Base-by-base conservation (phyloP, 805 yeast genomes). In the Myxozyma kluyveri region DNA sequence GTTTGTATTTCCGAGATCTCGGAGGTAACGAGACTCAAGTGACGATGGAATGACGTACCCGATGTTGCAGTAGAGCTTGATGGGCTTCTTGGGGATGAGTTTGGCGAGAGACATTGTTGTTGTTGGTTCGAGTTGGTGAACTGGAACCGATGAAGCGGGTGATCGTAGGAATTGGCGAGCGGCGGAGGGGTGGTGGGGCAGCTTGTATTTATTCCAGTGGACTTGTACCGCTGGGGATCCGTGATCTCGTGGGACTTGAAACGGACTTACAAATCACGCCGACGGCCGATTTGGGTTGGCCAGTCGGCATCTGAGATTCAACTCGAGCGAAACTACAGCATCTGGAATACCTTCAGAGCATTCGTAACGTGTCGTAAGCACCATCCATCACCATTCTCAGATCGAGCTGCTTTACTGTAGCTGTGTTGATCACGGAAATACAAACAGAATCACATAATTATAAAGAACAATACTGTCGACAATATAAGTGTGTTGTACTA, bases 61-160 rank as follows among this genome's bases (percentile, higher is more conserved):
- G 43, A 19, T 40, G 49, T 40, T 29, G 50, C 52, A 31, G 50
- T 50, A 54, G 14, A 54, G 59, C 47, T 52, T 61, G 44, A 60
- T 48, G 7, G 65, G 65, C 54, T 56, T 54, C 4, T 62, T 59
- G 9, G 65, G 64, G 12, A 59, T 35, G 26, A 62, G 51, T 42
- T 51, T 47, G 3, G 49, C 27, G 26, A 52, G 33, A 10, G 50
- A 42, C 54, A 50, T 49, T 45, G 46, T 10, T 17, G 42, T 18
- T 12, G 23, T 18, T 12, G 23, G 39, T 40, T 7, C 33, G 17
- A 46, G 35, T 24, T 39, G 50, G 35, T n/a, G 23, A 9, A 42
- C 22, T 12, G 35, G 40, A 26, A 18, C 4, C 32, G 31, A 23
- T 18, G n/a, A 17, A 14, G 39, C 7, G 19, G 19, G 39, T 5